These are phyloP conservation scores for Chiua virens DNA, from an alignment of 768 basidiomycete species.

Conservation along the genomic window DNA sequence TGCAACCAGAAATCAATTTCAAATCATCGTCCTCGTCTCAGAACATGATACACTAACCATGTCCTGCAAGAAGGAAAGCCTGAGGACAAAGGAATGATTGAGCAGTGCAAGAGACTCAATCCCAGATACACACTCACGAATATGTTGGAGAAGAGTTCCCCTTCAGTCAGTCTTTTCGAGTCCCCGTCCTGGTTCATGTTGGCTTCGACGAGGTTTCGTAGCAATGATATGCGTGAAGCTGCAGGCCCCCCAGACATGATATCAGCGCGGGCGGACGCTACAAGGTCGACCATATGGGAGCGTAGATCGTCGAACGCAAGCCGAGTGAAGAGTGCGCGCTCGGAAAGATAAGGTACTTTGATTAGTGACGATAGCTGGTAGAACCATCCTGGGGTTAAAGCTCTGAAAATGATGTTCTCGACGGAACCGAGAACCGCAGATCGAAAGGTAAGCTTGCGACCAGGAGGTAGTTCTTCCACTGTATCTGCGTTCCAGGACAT, in stretches of 20 bases:
- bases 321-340: slow-evolving; percentile 27
- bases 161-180: slow-evolving; percentile 39
- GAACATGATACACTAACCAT: slow-evolving; percentile 33
- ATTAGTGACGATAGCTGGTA: slow-evolving; percentile 20
- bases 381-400: slow-evolving; percentile 35
- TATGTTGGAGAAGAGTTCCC: slow-evolving; percentile 47
- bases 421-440: slow-evolving; percentile 30
- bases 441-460: slow-evolving; percentile 37
- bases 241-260: slow-evolving; percentile 28
- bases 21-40: not conserved
- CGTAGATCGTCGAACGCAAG: slow-evolving; percentile 39
- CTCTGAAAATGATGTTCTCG: slow-evolving; percentile 28
- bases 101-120: not conserved
- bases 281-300: slow-evolving; percentile 42
- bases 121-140: slow-evolving; percentile 36
- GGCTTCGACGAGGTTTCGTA: slow-evolving; percentile 47
- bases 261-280: slow-evolving; percentile 38
- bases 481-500: slow-evolving; percentile 35
- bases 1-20: slow-evolving; percentile 18
- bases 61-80: slow-evolving; percentile 50
- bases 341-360: too few relatives aligned
- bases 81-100: slow-evolving; percentile 10
- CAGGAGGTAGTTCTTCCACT: slow-evolving; percentile 21
- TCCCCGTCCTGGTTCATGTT: slow-evolving; percentile 40
- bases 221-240: slow-evolving; percentile 35